A percentile compares a stretch with the other conserved stretches of the same genome.
Conservation (phyloP, 2,329 filamentous ascomycete genomes). For the Anthostomella pinea region DNA sequence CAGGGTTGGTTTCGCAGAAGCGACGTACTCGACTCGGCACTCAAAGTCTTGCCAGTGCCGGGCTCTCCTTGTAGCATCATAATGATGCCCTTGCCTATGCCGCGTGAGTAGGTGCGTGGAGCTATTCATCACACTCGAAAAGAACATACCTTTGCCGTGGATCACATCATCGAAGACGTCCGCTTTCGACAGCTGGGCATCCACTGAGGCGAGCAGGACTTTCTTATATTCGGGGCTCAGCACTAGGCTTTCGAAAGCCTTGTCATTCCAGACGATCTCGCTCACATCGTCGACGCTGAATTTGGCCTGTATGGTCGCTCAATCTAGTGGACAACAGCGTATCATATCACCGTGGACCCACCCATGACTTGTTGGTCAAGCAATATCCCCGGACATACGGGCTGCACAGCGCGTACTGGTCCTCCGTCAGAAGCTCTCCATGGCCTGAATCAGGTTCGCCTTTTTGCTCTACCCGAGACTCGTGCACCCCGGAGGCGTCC, state of each 20-base stretch:
- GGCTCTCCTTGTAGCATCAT: slow-evolving; percentile 17
- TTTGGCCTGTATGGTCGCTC: too few species aligned
- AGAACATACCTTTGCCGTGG: slow-evolving; percentile 19
- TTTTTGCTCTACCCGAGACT: too few species aligned
- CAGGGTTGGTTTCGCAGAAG: too few species aligned
- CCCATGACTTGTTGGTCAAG: too few species aligned
- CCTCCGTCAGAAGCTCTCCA: too few species aligned
- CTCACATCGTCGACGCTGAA: slow-evolving; percentile 10
- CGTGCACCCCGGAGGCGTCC: too few species aligned
- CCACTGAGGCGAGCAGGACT: slow-evolving; percentile 43
- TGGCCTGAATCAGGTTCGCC: too few species aligned
- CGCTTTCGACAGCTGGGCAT: slow-evolving; percentile 42
- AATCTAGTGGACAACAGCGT: too few species aligned
- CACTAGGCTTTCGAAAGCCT: slow-evolving; percentile 21
- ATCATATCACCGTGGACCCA: too few species aligned
- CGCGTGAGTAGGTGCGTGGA: background rate
- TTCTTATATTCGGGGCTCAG: slow-evolving; percentile 12
- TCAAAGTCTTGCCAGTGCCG: slow-evolving; percentile 26
- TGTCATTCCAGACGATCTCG: slow-evolving; percentile 14
- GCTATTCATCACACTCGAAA: too few species aligned
- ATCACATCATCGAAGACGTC: slow-evolving; percentile 29
- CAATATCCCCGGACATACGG: too few species aligned
- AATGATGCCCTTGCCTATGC: slow-evolving; percentile 13
- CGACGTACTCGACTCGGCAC: slow-evolving; percentile 29
- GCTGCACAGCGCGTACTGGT: too few species aligned